Evolutionary conservation across 2,329 filamentous ascomycete genomes (phyloP), one percentile per base, ranked within the genome.

Genomic region (Teratosphaeriaceae sp.): DNA sequence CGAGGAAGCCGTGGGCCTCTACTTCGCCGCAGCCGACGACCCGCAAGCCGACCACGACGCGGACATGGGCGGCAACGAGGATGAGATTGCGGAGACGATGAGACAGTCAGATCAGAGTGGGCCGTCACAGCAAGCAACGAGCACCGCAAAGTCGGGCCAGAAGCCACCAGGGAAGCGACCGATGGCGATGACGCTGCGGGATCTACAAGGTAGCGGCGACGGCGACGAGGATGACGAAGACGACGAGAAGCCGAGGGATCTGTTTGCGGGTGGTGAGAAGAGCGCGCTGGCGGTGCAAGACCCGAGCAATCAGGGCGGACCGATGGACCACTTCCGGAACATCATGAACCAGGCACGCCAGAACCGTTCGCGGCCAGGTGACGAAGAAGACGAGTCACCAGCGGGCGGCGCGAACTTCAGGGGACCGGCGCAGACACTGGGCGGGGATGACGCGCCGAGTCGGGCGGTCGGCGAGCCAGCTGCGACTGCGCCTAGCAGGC

Each of bases 221-320:
- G 75, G 79, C 40, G 76, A 82, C 15, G 40, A 42, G 12, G 76
- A 79, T 40, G 76, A 82, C n/a, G 73, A 76, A 3, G 75, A 80
- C 13, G 68, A 75, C 1, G 76, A 81, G 21, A 71, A 77, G 26
- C 74, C 79, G 20, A 70, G 72, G 45, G 85, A 92, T 58, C 69
- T 89, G 49, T 92, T 89, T 63, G 83, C 87, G 16, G 87, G 87
- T 40, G 87, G 87, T 24, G 87, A 90, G 67, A 92, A 92, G 73
- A 90, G 85, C 22, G 79, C 78, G n/a, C 65, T 83, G 20, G 79
- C 79, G 5, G 79, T 83, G 43, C 76, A 82, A 59, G 80, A 82
- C 54, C 79, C 79, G 2, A 73, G 75, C 56, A 71, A 76, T 19
- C 52, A 46, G 19, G 44, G 62, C 65, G 49, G 51, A 3, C 49